Percentiles rank a stretch among this genome's conserved stretches.
Conservation (phyloP, 768 basidiomycete species). For the Tulasnella sp. region DNA sequence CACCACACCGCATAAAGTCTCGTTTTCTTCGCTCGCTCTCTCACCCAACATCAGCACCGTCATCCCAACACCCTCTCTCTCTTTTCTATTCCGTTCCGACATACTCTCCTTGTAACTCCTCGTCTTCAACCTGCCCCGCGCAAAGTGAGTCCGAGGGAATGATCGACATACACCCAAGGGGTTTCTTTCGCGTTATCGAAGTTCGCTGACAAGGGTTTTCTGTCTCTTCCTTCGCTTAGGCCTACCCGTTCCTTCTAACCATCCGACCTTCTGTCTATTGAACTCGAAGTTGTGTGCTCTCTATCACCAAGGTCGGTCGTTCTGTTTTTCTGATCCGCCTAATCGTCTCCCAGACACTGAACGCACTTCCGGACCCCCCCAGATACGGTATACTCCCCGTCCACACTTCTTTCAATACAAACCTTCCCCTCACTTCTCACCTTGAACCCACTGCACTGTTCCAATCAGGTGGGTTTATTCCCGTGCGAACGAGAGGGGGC, state of each 20-base stretch:
- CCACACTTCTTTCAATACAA: not conserved
- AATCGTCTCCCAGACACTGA: not conserved
- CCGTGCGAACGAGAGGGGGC: not conserved
- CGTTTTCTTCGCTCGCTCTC: not conserved
- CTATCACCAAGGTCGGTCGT: too few species aligned
- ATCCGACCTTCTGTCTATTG: not conserved
- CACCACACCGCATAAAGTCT: not conserved
- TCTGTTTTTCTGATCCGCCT: too few species aligned
- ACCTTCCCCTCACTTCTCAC: not conserved
- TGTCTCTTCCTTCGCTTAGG: not conserved
- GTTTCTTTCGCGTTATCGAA: not conserved
- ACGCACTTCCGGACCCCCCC: not conserved
- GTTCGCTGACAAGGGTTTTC: not conserved
- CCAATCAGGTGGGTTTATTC: not conserved
- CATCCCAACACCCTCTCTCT: not conserved
- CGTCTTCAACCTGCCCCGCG: too few species aligned
- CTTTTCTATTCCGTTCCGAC: not conserved
- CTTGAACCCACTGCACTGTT: not conserved
- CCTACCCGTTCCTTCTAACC: not conserved
- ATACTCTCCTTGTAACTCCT: not conserved
- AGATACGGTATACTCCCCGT: not conserved
- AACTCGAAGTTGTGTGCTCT: not conserved
- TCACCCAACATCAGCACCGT: not conserved
- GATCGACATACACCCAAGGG: not conserved
- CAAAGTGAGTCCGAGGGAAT: too few species aligned